Evolutionary conservation across 1,139 yeast species (phyloP).

Genomic region (Scheffersomyces stambukii): DNA sequence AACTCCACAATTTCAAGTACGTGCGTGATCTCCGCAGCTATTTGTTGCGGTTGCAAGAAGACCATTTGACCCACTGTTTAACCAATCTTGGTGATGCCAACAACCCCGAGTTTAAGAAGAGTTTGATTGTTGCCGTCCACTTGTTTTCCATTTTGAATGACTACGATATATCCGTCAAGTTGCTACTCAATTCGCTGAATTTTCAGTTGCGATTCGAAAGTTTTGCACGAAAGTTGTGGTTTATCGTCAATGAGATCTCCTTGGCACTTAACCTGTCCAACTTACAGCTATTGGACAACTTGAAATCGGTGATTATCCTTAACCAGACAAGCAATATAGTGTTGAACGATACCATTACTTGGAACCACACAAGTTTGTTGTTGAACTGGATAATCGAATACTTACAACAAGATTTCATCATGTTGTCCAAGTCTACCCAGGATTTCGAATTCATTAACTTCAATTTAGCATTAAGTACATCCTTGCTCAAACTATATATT

Average conservation of each 20-base stretch:
- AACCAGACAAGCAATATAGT: conserved; percentile 27
- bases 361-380: conserved; percentile 26
- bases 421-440: conserved; percentile 2
- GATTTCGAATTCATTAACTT: conserved; percentile 9
- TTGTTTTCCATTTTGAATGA: conserved; percentile 35
- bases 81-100: conserved; percentile 4
- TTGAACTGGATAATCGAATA: conserved; percentile 28
- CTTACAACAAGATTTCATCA: conserved; percentile 4
- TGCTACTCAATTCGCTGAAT: conserved; percentile 19
- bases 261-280: conserved; percentile 6
- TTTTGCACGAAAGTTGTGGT: conserved; percentile 32
- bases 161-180: conserved; percentile 29
- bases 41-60: conserved; percentile 14
- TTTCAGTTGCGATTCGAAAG: conserved; percentile 30
- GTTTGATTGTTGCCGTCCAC: conserved; percentile 20
- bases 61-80: conserved; percentile 11
- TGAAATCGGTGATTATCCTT: conserved; percentile 29
- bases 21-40: conserved; percentile 15
- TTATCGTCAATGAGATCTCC: conserved; percentile 17
- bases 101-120: conserved; percentile 2
- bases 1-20: conserved; percentile 25
- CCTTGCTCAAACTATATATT: conserved; percentile 21
- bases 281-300: conserved; percentile 15
- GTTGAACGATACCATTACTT: conserved; percentile 22
- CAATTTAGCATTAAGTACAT: conserved; percentile 17